phyloP scores from a whole-genome alignment of 495 filamentous ascomycete species.

The Aspergillus steynii region DNA sequence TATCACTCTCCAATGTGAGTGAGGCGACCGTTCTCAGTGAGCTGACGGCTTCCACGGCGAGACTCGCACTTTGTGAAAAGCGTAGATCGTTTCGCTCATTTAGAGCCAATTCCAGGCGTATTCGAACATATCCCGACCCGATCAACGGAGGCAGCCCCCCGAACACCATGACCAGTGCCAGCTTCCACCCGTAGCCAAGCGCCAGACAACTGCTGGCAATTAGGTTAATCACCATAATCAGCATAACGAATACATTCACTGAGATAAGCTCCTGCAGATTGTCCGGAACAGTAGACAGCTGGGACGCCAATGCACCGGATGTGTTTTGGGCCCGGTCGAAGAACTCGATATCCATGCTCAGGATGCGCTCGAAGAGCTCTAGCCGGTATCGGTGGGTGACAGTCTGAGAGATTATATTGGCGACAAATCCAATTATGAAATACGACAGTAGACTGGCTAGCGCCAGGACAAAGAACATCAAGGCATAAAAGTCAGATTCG shows the following conservation, averaged over 20 bases:
- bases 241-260: constrained; percentile 14
- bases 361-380: constrained; percentile 47
- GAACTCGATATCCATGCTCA: constrained; percentile 52
- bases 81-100: constrained; percentile 49
- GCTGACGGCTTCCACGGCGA: constrained; percentile 52
- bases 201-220: constrained; percentile 50
- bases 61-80: constrained; percentile 46
- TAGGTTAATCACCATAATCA: constrained; percentile 40
- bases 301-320: constrained; percentile 43
- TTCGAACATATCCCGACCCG: constrained; percentile 48
- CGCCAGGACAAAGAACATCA: constrained; percentile 56
- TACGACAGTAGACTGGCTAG: constrained; percentile 48
- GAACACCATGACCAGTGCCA: constrained; percentile 54
- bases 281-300: constrained; percentile 53
- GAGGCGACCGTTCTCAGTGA: constrained; percentile 54
- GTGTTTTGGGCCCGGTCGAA: constrained; percentile 43
- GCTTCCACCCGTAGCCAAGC: constrained; percentile 56
- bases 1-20: constrained; percentile 45
- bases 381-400: constrained; percentile 40
- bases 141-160: constrained; percentile 50
- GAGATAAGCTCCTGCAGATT: constrained; percentile 59
- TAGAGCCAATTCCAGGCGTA: constrained; percentile 42
- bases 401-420: constrained; percentile 36
- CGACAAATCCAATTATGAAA: constrained; percentile 7
- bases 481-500: constrained; percentile 40